A percentile compares a stretch with the other conserved stretches of the same genome.
Evolutionary conservation across 106 monocot species (phyloP).

Genomic region (Dactylorhiza incarnata): DNA sequence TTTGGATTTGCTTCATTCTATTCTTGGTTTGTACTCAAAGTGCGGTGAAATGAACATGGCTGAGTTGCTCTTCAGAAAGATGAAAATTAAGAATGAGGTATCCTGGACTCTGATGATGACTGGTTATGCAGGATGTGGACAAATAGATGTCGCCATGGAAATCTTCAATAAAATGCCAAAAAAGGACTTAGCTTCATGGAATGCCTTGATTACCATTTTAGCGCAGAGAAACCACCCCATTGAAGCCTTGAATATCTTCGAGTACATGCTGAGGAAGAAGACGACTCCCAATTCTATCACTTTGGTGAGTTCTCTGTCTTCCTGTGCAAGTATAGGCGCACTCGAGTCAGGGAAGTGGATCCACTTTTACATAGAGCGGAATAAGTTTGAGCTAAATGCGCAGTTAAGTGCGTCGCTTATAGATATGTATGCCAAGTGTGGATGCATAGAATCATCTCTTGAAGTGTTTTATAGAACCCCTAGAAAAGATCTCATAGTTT

Average conservation of each 20-base stretch:
- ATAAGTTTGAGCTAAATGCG: slow-evolving; percentile 19
- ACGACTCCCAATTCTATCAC: slow-evolving; percentile 26
- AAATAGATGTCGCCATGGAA: slow-evolving; percentile 20
- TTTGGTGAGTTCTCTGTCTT: slow-evolving; percentile 28
- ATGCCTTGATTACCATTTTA: slow-evolving; percentile 29
- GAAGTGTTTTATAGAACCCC: slow-evolving; percentile 25
- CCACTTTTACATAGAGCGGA: slow-evolving; percentile 28
- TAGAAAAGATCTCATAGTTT: slow-evolving; percentile 20
- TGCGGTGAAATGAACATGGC: slow-evolving; percentile 25
- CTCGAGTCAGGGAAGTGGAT: slow-evolving; percentile 39
- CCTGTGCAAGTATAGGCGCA: slow-evolving; percentile 30
- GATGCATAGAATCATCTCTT: slow-evolving; percentile 26
- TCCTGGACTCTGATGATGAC: slow-evolving; percentile 39
- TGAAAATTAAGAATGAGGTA: slow-evolving; percentile 22
- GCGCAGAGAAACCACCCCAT: slow-evolving; percentile 8
- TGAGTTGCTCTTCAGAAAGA: slow-evolving; percentile 26
- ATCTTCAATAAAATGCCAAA: slow-evolving; percentile 27
- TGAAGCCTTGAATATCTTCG: slow-evolving; percentile 31
- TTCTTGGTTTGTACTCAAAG: slow-evolving; percentile 32
- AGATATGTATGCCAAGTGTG: slow-evolving; percentile 53
- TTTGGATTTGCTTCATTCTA: slow-evolving; percentile 27
- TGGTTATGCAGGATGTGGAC: slow-evolving; percentile 24
- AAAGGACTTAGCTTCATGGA: slow-evolving; percentile 41
- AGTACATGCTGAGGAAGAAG: slow-evolving; percentile 29
- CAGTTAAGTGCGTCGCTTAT: slow-evolving; percentile 28